Evolutionary conservation across 2,329 filamentous ascomycete genomes (phyloP).

Genomic region (Cercospora nicotianae): DNA sequence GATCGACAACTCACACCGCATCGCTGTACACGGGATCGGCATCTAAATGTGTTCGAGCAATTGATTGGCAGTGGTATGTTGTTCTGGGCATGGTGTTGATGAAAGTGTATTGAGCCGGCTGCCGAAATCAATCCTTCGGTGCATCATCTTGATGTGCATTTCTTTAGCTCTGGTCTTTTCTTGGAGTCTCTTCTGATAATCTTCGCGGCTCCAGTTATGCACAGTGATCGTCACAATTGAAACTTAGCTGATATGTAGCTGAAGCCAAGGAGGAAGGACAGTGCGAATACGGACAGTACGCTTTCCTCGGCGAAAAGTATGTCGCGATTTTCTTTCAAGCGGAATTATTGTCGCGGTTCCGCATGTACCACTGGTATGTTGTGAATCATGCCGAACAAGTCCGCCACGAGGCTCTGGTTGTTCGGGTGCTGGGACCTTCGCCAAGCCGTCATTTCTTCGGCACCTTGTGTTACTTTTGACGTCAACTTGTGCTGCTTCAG

Average conservation of each 20-base stretch:
- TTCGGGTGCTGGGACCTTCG: background rate
- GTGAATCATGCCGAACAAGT: background rate
- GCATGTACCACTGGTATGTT: background rate
- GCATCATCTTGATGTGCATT: background rate
- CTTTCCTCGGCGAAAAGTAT: background rate
- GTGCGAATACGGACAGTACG: background rate
- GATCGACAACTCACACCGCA: background rate
- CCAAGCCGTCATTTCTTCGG: slow-evolving; percentile 1
- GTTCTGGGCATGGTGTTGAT: background rate
- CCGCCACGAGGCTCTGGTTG: background rate
- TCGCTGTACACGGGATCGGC: background rate
- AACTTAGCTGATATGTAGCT: background rate
- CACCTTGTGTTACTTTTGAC: background rate
- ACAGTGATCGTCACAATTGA: background rate
- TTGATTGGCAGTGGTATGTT: background rate
- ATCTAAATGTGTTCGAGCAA: background rate
- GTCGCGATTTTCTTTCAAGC: background rate
- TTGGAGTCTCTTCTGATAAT: background rate
- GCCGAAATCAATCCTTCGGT: background rate
- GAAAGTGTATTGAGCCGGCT: background rate
- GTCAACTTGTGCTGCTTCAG: background rate
- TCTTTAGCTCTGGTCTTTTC: background rate
- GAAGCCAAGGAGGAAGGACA: background rate
- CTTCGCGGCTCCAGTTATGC: background rate
- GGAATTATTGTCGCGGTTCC: background rate